These are phyloP conservation scores for Fusarium equiseti DNA, from an alignment of 2,329 filamentous ascomycete genomes.

Conservation along the genomic window DNA sequence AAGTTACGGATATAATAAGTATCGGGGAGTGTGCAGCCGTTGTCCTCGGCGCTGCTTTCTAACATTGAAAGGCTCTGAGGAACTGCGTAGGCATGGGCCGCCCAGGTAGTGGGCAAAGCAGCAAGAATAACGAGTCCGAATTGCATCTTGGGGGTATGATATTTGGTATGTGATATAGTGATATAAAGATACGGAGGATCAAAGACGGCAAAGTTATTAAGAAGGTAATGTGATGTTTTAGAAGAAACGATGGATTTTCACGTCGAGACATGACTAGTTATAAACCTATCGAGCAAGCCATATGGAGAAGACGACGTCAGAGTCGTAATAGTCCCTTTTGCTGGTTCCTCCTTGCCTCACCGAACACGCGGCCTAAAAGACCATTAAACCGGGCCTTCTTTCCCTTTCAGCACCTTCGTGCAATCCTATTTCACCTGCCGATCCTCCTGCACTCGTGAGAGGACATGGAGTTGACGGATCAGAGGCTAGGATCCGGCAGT, in stretches of 20 bases:
- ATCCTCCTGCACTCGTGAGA: slow-evolving; percentile 41
- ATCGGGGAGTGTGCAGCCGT: slow-evolving; percentile 54
- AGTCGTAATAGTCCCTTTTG: neutral
- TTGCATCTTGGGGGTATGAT: slow-evolving; percentile 33
- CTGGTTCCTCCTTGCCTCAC: slow-evolving; percentile 15
- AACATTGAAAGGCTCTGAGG: slow-evolving; percentile 44
- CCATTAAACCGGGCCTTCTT: slow-evolving; percentile 35
- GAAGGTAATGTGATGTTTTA: neutral
- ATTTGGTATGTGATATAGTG: neutral
- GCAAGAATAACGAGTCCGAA: slow-evolving; percentile 38
- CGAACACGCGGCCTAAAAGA: slow-evolving; percentile 35
- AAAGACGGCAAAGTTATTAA: neutral
- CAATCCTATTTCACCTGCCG: slow-evolving; percentile 33
- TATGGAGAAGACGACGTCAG: slow-evolving; percentile 42
- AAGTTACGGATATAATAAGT: slow-evolving; percentile 57
- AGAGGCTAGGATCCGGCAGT: slow-evolving; percentile 16
- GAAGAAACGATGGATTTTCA: slow-evolving; percentile 2
- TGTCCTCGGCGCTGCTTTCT: slow-evolving; percentile 41
- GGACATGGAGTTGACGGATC: slow-evolving; percentile 26
- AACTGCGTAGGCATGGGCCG: slow-evolving; percentile 46
- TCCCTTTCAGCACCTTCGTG: slow-evolving; percentile 19
- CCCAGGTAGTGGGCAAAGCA: slow-evolving; percentile 40
- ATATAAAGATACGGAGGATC: neutral
- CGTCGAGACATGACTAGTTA: slow-evolving; percentile 24
- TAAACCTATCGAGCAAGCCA: slow-evolving; percentile 22